phyloP scores from a whole-genome alignment of 1,139 yeast genomes.

The Pichia sp. region DNA sequence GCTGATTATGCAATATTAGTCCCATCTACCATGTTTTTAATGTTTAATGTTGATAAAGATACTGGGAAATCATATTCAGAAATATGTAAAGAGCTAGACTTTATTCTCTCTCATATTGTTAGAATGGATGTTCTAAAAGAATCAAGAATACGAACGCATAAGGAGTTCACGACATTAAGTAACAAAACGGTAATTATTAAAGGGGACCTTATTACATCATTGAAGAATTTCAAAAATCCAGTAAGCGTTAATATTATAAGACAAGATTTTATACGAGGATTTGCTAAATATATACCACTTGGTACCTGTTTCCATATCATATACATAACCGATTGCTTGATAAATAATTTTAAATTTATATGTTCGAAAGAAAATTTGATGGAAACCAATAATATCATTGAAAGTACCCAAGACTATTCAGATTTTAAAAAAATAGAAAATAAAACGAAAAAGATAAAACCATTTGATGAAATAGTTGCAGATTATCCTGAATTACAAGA shows the following conservation, averaged over 20 bases:
- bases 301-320: slow-evolving; percentile 46
- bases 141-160: slow-evolving; percentile 29
- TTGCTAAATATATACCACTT: slow-evolving; percentile 35
- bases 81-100: slow-evolving; percentile 59
- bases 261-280: slow-evolving; percentile 27
- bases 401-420: background rate
- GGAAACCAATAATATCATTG: background rate
- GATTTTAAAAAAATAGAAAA: background rate
- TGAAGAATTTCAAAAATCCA: slow-evolving; percentile 51
- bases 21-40: slow-evolving; percentile 51
- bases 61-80: slow-evolving; percentile 44
- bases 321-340: slow-evolving; percentile 45
- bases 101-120: slow-evolving; percentile 65
- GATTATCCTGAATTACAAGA: background rate
- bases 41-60: slow-evolving; percentile 46
- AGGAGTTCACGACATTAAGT: slow-evolving; percentile 47
- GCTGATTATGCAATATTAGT: slow-evolving; percentile 51
- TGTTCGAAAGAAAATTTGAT: slow-evolving; percentile 1
- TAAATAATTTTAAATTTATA: slow-evolving; percentile 32
- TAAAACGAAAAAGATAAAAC: background rate
- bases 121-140: slow-evolving; percentile 34
- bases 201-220: slow-evolving; percentile 49
- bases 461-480: slow-evolving; percentile 2
- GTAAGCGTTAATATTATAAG: slow-evolving; percentile 40
- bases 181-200: slow-evolving; percentile 53